These are phyloP conservation scores for Jatropha curcas DNA, from an alignment of 345 rosid genomes.

Conservation along the genomic window DNA sequence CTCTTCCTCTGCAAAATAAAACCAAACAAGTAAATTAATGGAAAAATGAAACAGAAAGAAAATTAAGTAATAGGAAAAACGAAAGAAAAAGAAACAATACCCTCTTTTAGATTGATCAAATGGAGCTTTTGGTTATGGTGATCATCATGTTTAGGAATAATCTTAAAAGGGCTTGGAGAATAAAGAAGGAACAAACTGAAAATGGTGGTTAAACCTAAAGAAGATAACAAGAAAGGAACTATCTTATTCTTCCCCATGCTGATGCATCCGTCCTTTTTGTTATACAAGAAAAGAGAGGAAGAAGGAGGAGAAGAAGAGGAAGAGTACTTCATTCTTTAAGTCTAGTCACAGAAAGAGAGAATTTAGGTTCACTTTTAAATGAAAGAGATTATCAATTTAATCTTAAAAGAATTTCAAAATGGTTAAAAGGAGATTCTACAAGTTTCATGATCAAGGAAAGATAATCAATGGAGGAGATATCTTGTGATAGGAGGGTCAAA, in stretches of 20 bases:
- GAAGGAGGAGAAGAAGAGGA: slow-evolving; percentile 7
- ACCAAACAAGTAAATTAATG: too few species aligned
- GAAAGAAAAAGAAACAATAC: too few species aligned
- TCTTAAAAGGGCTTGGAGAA: slow-evolving; percentile 51
- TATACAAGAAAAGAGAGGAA: slow-evolving; percentile 3
- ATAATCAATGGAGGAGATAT: neutral
- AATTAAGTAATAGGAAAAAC: neutral
- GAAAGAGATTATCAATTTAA: too few species aligned
- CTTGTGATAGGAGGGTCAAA: slow-evolving; percentile 14
- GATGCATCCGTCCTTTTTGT: slow-evolving; percentile 40
- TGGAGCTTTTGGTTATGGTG: slow-evolving; percentile 27
- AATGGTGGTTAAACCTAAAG: slow-evolving; percentile 44
- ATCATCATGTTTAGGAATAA: slow-evolving; percentile 15
- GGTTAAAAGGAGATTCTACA: neutral
- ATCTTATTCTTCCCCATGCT: slow-evolving; percentile 38
- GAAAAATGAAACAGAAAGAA: neutral
- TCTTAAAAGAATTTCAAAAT: too few species aligned
- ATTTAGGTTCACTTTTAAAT: neutral
- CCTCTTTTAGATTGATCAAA: slow-evolving; percentile 13
- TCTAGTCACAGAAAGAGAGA: neutral
- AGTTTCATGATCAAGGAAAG: neutral
- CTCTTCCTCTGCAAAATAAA: slow-evolving; percentile 17
- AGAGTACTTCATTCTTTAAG: slow-evolving; percentile 29
- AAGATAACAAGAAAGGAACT: slow-evolving; percentile 48
- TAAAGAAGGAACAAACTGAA: slow-evolving; percentile 52